Evolutionary conservation across 306 rosid species (phyloP).

Genomic region (Prunus dulcis): DNA sequence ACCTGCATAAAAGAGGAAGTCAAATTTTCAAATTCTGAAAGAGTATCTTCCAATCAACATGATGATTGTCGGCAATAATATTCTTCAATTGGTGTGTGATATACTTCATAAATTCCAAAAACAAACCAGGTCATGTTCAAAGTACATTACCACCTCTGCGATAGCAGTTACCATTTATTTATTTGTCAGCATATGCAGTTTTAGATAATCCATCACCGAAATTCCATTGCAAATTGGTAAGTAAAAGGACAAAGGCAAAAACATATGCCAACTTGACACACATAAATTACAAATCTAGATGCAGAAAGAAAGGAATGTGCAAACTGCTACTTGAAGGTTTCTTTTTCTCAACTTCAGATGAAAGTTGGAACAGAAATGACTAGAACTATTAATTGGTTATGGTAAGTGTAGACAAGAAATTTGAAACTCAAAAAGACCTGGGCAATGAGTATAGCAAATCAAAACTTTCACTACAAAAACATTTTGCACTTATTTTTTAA

Average conservation of each 20-base stretch:
- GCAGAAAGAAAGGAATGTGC: neutral
- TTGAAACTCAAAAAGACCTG: neutral
- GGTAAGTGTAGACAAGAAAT: neutral
- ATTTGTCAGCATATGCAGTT: neutral
- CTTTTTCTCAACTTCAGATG: neutral
- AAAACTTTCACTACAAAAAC: neutral
- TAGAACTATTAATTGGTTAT: neutral
- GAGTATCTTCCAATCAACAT: neutral
- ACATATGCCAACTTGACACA: neutral
- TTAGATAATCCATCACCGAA: neutral
- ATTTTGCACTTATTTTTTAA: neutral
- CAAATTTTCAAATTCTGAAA: slow-evolving; percentile 17
- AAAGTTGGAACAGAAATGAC: neutral
- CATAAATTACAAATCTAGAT: neutral
- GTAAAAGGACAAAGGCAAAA: neutral
- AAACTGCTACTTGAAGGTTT: neutral
- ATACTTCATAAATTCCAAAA: neutral
- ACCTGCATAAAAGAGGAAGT: slow-evolving; percentile 55
- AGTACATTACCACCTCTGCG: neutral
- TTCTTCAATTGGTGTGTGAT: neutral
- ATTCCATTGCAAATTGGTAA: neutral
- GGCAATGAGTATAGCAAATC: neutral
- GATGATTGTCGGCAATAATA: neutral
- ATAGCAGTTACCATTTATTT: neutral
- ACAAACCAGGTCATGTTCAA: neutral